phyloP scores from a whole-genome alignment of 1,284 basidiomycete genomes.

The Pyrrhoderma noxium region DNA sequence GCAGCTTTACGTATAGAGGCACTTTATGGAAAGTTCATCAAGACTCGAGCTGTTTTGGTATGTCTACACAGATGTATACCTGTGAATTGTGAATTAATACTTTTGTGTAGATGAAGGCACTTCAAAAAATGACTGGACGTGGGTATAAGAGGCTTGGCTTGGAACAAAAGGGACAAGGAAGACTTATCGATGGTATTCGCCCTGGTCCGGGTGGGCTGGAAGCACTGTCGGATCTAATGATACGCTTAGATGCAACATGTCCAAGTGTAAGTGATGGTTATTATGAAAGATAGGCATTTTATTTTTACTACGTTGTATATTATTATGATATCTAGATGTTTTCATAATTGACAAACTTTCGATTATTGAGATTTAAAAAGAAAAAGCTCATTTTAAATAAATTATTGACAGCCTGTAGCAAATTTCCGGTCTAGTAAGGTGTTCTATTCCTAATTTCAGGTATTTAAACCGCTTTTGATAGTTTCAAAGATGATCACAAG shows the following conservation, averaged over 20 bases:
- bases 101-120: conserved; percentile 26
- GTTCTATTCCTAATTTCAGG: too few species aligned
- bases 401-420: too few species aligned
- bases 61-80: conserved; percentile 24
- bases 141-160: conserved; percentile 24
- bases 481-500: too few species aligned
- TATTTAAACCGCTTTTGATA: too few species aligned
- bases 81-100: not conserved
- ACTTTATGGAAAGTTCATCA: conserved; percentile 47
- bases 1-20: conserved; percentile 49
- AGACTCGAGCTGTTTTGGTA: conserved; percentile 53
- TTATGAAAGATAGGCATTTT: too few species aligned
- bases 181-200: conserved; percentile 18
- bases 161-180: conserved; percentile 21
- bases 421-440: too few species aligned
- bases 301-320: too few species aligned
- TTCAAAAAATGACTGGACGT: conserved; percentile 28
- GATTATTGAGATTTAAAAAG: too few species aligned
- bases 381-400: too few species aligned
- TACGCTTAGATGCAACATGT: conserved; percentile 18
- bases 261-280: not conserved
- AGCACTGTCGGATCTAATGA: conserved; percentile 24
- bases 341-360: too few species aligned
- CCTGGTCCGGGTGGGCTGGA: conserved; percentile 26
- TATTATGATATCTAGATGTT: too few species aligned